These are phyloP conservation scores for Aspergillaceae sp. DNA, from an alignment of 2,329 filamentous ascomycete species.

Conservation along the genomic window DNA sequence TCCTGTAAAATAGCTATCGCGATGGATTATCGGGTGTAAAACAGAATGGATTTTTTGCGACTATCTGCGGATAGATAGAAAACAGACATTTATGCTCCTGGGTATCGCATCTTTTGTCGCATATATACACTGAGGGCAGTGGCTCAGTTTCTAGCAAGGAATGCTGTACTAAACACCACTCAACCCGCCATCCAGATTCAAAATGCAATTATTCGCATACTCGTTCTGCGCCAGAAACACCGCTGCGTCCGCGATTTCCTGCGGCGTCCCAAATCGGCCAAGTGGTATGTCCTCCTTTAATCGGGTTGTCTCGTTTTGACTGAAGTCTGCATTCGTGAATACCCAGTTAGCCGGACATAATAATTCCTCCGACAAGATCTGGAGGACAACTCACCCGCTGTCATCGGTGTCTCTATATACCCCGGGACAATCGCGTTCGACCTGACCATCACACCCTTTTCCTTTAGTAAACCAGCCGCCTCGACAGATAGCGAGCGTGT, in stretches of 20 bases:
- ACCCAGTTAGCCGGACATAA: too few relatives aligned
- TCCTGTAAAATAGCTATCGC: too few relatives aligned
- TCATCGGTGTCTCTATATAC: constrained; percentile 77
- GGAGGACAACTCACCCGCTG: constrained; percentile 46
- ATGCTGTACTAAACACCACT: constrained; percentile 48
- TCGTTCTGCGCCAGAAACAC: constrained; percentile 67
- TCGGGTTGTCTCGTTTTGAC: constrained; percentile 18
- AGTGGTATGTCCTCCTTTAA: constrained; percentile 50
- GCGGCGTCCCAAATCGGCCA: constrained; percentile 55
- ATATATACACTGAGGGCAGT: too few relatives aligned
- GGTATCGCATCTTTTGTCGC: too few relatives aligned
- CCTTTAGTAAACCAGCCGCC: constrained; percentile 46
- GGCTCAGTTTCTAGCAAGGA: too few relatives aligned
- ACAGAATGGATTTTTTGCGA: too few relatives aligned
- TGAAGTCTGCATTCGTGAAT: constrained; percentile 32
- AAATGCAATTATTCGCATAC: constrained; percentile 78
- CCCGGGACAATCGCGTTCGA: constrained; percentile 77
- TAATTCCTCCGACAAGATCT: neutral
- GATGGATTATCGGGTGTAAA: too few relatives aligned
- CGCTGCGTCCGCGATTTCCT: constrained; percentile 75
- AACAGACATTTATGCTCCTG: too few relatives aligned
- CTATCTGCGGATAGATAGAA: too few relatives aligned
- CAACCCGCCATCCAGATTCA: constrained; percentile 78
- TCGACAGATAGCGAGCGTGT: constrained; percentile 30
- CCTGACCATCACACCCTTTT: constrained; percentile 48